These are phyloP conservation scores for Davidsoniella neocaledoniae DNA, from an alignment of 2,329 filamentous ascomycete species.

Conservation along the genomic window DNA sequence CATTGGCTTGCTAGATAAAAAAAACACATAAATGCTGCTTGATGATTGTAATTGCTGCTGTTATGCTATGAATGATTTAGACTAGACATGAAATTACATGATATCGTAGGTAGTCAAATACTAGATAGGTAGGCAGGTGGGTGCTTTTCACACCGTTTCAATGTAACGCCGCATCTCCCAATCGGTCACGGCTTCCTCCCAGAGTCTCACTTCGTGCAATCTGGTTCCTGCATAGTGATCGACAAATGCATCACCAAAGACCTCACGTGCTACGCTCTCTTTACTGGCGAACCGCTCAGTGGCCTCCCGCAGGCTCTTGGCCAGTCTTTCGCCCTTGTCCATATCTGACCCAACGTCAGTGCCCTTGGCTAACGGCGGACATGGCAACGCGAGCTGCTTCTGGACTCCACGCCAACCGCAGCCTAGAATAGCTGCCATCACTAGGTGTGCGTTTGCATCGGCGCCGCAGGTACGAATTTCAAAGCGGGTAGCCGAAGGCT, in stretches of 20 bases:
- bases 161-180: conserved; percentile 75
- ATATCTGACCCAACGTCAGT: conserved; percentile 57
- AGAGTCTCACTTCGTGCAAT: conserved; percentile 77
- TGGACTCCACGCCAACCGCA: conserved; percentile 84
- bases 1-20: no score
- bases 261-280: conserved; percentile 78
- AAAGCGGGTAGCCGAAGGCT: conserved; percentile 73
- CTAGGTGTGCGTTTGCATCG: conserved; percentile 77
- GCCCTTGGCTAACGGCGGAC: conserved; percentile 70
- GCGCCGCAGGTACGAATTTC: conserved; percentile 90
- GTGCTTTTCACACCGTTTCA: conserved; percentile 43
- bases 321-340: conserved; percentile 61
- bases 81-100: not conserved
- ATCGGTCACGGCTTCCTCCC: conserved; percentile 93
- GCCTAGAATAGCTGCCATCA: conserved; percentile 71
- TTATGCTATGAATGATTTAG: not conserved
- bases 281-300: conserved; percentile 59
- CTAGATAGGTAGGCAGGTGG: no score
- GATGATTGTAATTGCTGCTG: not conserved
- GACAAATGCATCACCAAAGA: conserved; percentile 89
- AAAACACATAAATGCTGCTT: no score
- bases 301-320: conserved; percentile 74
- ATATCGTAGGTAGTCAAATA: not conserved
- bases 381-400: conserved; percentile 71
- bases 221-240: conserved; percentile 88